These are phyloP conservation scores for Rugosomyces carneus DNA, from an alignment of 1,284 basidiomycete species.

Conservation along the genomic window DNA sequence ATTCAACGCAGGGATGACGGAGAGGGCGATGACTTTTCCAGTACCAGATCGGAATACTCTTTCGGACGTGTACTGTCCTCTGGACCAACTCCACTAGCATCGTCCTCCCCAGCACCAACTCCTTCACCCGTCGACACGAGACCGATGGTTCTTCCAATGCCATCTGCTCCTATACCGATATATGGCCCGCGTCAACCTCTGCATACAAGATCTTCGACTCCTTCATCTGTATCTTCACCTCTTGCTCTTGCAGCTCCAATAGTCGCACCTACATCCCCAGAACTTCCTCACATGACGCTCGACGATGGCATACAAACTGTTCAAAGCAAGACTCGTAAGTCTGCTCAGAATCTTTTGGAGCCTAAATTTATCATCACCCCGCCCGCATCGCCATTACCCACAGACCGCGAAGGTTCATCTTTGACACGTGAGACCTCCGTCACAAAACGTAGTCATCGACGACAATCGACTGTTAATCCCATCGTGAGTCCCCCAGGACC, in stretches of 20 bases:
- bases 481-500: constrained; percentile 61
- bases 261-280: constrained; percentile 60
- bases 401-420: constrained; percentile 47
- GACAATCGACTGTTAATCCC: constrained; percentile 69
- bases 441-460: constrained; percentile 51
- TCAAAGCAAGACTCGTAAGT: constrained; percentile 52
- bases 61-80: constrained; percentile 41
- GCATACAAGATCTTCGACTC: constrained; percentile 75
- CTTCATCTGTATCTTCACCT: constrained; percentile 79
- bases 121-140: constrained; percentile 27
- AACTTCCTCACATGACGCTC: constrained; percentile 27
- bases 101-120: constrained; percentile 50
- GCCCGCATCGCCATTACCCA: constrained; percentile 65
- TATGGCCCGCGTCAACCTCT: constrained; percentile 45
- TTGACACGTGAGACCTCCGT: constrained; percentile 39
- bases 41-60: constrained; percentile 61
- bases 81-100: constrained; percentile 65
- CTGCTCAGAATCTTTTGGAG: constrained; percentile 60
- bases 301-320: constrained; percentile 22
- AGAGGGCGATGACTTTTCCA: constrained; percentile 49
- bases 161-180: constrained; percentile 25
- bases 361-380: constrained; percentile 65
- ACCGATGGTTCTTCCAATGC: constrained; percentile 20
- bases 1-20: constrained; percentile 24
- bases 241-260: constrained; percentile 77